A percentile compares a stretch with the other conserved stretches of the same genome.
These are phyloP conservation scores for Immersiella caudata DNA, from an alignment of 495 filamentous ascomycete species.

Conservation along the genomic window DNA sequence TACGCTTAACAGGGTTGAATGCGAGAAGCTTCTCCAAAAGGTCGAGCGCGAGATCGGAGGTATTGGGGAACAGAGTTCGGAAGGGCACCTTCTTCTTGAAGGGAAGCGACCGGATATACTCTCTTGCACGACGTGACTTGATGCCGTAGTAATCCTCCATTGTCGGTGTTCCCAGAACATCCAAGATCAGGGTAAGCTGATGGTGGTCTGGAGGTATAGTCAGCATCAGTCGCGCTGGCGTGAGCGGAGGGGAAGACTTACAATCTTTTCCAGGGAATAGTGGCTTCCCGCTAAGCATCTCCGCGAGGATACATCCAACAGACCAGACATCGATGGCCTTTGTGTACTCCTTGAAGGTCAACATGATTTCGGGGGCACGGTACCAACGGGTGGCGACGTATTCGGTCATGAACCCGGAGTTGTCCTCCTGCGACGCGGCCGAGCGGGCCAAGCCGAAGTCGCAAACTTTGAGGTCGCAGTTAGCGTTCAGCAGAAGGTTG, in stretches of 20 bases:
- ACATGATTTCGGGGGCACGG: slow-evolving; percentile 98
- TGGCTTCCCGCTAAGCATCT: slow-evolving; percentile 99
- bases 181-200: slow-evolving; percentile 95
- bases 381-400: slow-evolving; percentile 99
- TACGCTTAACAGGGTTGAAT: slow-evolving; percentile 98
- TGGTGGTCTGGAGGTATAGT: slow-evolving; percentile 75
- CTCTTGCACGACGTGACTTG: slow-evolving; percentile 95
- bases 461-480: slow-evolving; percentile 98
- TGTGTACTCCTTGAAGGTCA: slow-evolving; percentile 99
- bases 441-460: slow-evolving; percentile 96
- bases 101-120: slow-evolving; percentile 98
- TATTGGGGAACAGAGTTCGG: slow-evolving; percentile 96
- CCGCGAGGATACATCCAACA: slow-evolving; percentile 98
- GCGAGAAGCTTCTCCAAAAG: slow-evolving; percentile 93
- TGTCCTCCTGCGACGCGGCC: slow-evolving; percentile 93
- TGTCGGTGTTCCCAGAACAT: slow-evolving; percentile 96
- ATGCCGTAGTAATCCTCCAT: slow-evolving; percentile 99
- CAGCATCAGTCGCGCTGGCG: slow-evolving; percentile 1
- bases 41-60: slow-evolving; percentile 89
- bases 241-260: slow-evolving; percentile 51
- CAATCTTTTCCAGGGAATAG: slow-evolving; percentile 99
- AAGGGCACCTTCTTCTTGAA: slow-evolving; percentile 99
- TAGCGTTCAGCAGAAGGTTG: slow-evolving; percentile 95
- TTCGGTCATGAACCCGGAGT: slow-evolving; percentile 99
- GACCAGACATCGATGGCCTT: slow-evolving; percentile 99